Base-by-base conservation (phyloP, 1,284 basidiomycete species). In the Crucibulum parvulum region DNA sequence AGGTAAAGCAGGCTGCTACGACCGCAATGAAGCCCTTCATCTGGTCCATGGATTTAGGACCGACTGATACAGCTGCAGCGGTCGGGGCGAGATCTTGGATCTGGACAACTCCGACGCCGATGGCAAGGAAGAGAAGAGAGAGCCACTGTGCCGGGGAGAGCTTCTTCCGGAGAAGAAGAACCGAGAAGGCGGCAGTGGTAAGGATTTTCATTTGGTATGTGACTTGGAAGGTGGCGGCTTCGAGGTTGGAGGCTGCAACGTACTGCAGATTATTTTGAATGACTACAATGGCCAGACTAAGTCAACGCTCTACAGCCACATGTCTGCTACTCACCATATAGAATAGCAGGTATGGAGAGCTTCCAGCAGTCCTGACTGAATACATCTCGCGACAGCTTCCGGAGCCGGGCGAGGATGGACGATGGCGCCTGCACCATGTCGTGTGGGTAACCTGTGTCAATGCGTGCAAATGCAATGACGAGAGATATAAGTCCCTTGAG, bases 141-240 rank as follows among this genome's bases (percentile, higher is more conserved):
- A 91, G 72, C 95, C 95, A 98, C 73, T 97, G 95, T 37, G 81
- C 83, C 11, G 85, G 79, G 37, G 83, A 87, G 31, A 98, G 80
- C 63, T 89, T 88, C 69, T 90, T 93, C 61, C 94, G 88, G n/a
- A 99, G 85, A 36, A 99, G 82, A 9, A 94, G 72, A 60, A 98
- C 96, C 43, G 94, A 96, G 78, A 97, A 98, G 50, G 90, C 93
- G 13, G 96, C 96, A 10, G 96, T 99, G 35, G 96, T 98, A 62
- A 99, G 88, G 69, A 99, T 98, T 81, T 98, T 97, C 94, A 96
- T 96, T 77, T 97, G 95, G 77, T 97, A 97, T 57, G 92, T 94
- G 71, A 96, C 93, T 75, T 95, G 93, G 80, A 98, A 99, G 16
- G 96, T 96, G 11, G 96, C 95, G 18, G 94, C 95, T 61, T 95